These are phyloP conservation scores for Hamamelis virginiana DNA, from an alignment of 164 flowering plant genomes.

Conservation along the genomic window DNA sequence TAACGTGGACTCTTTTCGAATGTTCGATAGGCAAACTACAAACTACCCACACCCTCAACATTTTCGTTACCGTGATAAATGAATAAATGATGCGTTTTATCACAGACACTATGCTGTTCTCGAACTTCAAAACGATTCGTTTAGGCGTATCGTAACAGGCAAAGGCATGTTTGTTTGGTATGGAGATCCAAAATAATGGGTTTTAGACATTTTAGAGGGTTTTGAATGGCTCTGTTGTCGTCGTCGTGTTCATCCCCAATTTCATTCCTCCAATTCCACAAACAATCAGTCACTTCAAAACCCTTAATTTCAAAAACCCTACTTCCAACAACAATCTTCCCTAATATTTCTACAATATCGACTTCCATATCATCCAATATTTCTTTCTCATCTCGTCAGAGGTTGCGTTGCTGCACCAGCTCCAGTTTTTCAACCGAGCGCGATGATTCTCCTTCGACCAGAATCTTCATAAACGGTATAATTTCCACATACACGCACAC, in stretches of 20 bases:
- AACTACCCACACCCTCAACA: too few species aligned
- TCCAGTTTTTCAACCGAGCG: constrained; percentile 7
- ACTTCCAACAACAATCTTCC: not conserved
- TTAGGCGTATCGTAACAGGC: too few species aligned
- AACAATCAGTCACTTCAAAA: not conserved
- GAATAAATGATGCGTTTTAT: too few species aligned
- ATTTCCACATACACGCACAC: too few species aligned
- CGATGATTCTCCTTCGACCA: constrained; percentile 12
- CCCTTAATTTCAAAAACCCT: constrained; percentile 4
- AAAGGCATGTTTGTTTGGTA: too few species aligned
- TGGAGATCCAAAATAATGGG: too few species aligned
- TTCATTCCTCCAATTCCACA: not conserved
- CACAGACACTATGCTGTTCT: too few species aligned
- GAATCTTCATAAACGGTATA: constrained; percentile 23
- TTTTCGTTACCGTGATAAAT: too few species aligned
- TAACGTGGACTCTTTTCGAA: too few species aligned
- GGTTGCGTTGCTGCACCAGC: not conserved
- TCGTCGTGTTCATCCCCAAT: not conserved
- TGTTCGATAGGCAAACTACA: too few species aligned
- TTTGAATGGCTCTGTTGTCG: constrained; percentile 3
- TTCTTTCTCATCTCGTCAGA: not conserved
- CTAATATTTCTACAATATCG: not conserved
- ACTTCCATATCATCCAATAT: not conserved
- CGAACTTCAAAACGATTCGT: too few species aligned
- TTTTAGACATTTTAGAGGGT: not conserved